Evolutionary conservation across 2,329 filamentous ascomycete species (phyloP).

Genomic region (Aureobasidium musti): DNA sequence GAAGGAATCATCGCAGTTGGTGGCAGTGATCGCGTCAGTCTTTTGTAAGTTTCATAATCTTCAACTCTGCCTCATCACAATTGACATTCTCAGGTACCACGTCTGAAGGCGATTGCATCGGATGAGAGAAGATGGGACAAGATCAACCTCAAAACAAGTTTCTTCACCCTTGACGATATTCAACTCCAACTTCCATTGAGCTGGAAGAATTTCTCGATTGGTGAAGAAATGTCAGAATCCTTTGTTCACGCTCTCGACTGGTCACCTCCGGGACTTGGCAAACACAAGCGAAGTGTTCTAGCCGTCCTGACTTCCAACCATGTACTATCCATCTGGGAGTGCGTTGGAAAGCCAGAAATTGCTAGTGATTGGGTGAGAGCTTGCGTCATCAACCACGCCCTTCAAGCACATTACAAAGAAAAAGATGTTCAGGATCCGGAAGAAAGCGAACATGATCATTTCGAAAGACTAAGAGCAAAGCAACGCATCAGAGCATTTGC

Average conservation of each 20-base stretch:
- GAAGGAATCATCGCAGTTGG: constrained; percentile 61
- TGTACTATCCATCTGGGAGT: constrained; percentile 59
- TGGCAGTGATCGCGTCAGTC: constrained; percentile 57
- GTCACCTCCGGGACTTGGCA: constrained; percentile 59
- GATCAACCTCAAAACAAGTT: constrained; percentile 51
- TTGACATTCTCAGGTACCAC: constrained; percentile 31
- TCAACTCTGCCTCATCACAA: constrained; percentile 1
- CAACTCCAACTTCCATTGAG: constrained; percentile 50
- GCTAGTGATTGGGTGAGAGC: constrained; percentile 55
- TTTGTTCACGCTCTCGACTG: constrained; percentile 55
- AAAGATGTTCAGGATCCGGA: constrained; percentile 34
- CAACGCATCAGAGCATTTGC: constrained; percentile 47
- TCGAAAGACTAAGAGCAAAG: constrained; percentile 37
- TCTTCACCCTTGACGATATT: constrained; percentile 55
- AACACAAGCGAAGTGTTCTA: constrained; percentile 56
- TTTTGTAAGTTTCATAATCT: constrained; percentile 48
- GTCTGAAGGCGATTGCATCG: constrained; percentile 36
- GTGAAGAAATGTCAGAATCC: constrained; percentile 60
- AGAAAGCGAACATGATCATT: constrained; percentile 37
- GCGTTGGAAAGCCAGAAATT: constrained; percentile 46
- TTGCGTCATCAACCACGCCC: constrained; percentile 54
- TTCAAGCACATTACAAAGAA: constrained; percentile 40
- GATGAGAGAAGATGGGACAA: constrained; percentile 41
- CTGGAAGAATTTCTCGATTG: constrained; percentile 55
- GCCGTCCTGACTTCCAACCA: constrained; percentile 60